Evolutionary conservation across 805 yeast genomes (phyloP).

Genomic region (Metschnikowia picachoensis): DNA sequence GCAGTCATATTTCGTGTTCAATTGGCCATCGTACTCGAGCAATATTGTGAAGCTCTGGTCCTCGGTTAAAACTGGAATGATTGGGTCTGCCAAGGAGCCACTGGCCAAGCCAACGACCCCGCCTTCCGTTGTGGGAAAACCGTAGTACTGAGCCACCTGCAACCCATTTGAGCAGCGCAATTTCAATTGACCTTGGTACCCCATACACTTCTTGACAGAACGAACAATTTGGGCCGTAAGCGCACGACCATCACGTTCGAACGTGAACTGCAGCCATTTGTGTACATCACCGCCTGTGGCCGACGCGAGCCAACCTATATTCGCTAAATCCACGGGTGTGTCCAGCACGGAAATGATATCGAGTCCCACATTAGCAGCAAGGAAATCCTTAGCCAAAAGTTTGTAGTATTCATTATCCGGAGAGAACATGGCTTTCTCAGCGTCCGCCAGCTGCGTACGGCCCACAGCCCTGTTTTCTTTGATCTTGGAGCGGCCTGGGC

Average conservation of each 20-base stretch:
- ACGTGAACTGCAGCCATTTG: slow-evolving; percentile 63
- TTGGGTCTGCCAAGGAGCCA: slow-evolving; percentile 50
- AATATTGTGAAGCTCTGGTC: slow-evolving; percentile 69
- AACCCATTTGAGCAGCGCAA: slow-evolving; percentile 86
- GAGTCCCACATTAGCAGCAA: slow-evolving; percentile 60
- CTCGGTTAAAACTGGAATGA: slow-evolving; percentile 59
- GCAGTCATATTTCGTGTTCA: slow-evolving; percentile 67
- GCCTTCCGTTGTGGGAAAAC: slow-evolving; percentile 34
- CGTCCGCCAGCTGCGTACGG: slow-evolving; percentile 39
- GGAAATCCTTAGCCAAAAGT: slow-evolving; percentile 53
- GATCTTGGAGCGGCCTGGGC: slow-evolving; percentile 65
- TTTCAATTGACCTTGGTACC: slow-evolving; percentile 79
- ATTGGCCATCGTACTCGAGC: slow-evolving; percentile 71
- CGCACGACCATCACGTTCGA: slow-evolving; percentile 65
- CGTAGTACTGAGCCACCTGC: slow-evolving; percentile 73
- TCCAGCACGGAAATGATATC: slow-evolving; percentile 71
- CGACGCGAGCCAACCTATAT: slow-evolving; percentile 61
- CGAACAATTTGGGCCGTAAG: slow-evolving; percentile 58
- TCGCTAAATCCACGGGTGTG: slow-evolving; percentile 66
- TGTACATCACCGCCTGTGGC: slow-evolving; percentile 69
- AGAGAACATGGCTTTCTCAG: slow-evolving; percentile 49
- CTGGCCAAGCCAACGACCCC: slow-evolving; percentile 19
- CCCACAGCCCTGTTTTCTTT: slow-evolving; percentile 39
- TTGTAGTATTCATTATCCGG: slow-evolving; percentile 62
- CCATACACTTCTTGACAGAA: slow-evolving; percentile 49